Conservation (phyloP, 305 asterid species). For the Withania somnifera region DNA sequence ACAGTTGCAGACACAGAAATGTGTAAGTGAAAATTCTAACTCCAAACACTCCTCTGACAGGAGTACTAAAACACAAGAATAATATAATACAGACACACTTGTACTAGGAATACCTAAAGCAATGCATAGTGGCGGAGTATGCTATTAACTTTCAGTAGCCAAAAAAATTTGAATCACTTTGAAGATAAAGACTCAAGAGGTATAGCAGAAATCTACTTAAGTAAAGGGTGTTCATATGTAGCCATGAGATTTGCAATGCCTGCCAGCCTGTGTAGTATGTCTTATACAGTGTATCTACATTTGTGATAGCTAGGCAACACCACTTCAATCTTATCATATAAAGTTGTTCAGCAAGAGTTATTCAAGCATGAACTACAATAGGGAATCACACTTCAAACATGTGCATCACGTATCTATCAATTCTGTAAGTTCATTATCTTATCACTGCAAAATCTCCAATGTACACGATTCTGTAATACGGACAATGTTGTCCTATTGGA, state of each 20-base stretch:
- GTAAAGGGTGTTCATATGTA: not conserved
- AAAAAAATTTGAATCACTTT: not conserved
- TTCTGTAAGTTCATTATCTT: not conserved
- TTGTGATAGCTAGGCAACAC: not conserved
- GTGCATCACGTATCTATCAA: not conserved
- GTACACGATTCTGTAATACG: not conserved
- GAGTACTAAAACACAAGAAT: not conserved
- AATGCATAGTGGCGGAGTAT: not conserved
- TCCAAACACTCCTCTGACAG: not conserved
- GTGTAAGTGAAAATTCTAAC: not conserved
- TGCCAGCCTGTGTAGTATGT: too few relatives aligned
- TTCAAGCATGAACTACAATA: not conserved
- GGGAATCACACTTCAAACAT: not conserved
- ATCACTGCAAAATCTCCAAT: not conserved
- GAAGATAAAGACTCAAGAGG: not conserved
- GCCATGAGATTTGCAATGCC: not conserved
- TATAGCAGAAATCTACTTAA: not conserved
- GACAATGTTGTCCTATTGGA: not conserved
- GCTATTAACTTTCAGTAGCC: not conserved
- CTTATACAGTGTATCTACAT: not conserved
- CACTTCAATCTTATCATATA: not conserved
- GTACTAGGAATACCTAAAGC: not conserved
- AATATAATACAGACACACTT: not conserved
- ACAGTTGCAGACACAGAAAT: not conserved
- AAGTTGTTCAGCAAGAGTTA: not conserved